Evolutionary conservation across 768 basidiomycete species (phyloP).

Genomic region (Tulasnella sp.): DNA sequence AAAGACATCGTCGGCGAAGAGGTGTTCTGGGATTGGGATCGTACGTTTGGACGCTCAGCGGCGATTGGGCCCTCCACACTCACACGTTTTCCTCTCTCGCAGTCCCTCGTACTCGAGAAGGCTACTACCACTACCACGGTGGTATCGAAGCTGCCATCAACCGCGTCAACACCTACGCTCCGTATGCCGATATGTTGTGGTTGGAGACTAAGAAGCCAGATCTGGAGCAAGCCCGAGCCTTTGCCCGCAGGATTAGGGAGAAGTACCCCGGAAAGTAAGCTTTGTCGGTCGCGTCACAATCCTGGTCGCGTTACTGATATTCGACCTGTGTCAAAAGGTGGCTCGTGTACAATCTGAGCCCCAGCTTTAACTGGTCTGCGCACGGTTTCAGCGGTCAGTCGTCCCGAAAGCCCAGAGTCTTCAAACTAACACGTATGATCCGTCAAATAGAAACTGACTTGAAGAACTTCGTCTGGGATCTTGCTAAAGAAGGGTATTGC

Average conservation of each 20-base stretch:
- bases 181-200: conserved; percentile 88
- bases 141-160: conserved; percentile 81
- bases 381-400: conserved; percentile 59
- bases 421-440: not conserved
- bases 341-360: conserved; percentile 92
- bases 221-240: conserved; percentile 70
- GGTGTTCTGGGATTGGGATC: conserved; percentile 87
- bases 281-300: not conserved
- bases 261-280: conserved; percentile 66
- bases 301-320: not conserved
- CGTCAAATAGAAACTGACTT: conserved; percentile 55
- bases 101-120: conserved; percentile 87
- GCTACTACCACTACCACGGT: conserved; percentile 82
- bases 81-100: not conserved
- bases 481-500: conserved; percentile 77
- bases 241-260: conserved; percentile 70
- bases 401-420: conserved; percentile 31
- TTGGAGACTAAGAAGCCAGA: conserved; percentile 89
- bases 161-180: conserved; percentile 73
- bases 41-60: conserved; percentile 47
- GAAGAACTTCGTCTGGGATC: conserved; percentile 84
- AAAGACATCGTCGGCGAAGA: conserved; percentile 63
- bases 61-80: not conserved
- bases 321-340: conserved; percentile 46
- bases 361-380: conserved; percentile 89